Conservation (phyloP, 345 rosid species). For the Bruguiera parviflora region DNA sequence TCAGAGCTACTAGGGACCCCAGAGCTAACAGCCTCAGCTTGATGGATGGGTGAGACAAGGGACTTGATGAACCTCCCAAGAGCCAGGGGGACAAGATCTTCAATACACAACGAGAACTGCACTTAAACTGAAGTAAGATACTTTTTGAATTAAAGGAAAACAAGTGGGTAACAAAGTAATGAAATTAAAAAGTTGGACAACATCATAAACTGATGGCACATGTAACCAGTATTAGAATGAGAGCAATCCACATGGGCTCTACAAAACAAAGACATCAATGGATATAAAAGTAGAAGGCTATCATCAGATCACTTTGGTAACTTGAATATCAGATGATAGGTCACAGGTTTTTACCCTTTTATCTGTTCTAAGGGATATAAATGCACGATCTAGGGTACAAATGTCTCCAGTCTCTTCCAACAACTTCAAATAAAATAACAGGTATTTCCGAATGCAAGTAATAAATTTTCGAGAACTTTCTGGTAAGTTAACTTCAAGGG, state of each 20-base stretch:
- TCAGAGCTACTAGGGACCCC: slow-evolving; percentile 42
- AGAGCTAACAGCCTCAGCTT: slow-evolving; percentile 40
- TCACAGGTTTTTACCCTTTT: slow-evolving; percentile 64
- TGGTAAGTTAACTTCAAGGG: slow-evolving; percentile 85
- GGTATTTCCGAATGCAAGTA: slow-evolving; percentile 86
- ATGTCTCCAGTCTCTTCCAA: slow-evolving; percentile 87
- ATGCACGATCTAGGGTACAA: slow-evolving; percentile 81
- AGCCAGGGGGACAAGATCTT: slow-evolving; percentile 86
- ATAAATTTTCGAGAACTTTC: slow-evolving; percentile 97
- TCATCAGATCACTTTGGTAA: neutral
- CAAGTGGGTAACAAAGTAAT: neutral
- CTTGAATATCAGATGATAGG: slow-evolving; percentile 4
- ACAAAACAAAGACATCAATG: neutral
- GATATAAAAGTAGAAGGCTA: slow-evolving; percentile 9
- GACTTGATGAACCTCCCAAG: slow-evolving; percentile 81
- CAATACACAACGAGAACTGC: slow-evolving; percentile 88
- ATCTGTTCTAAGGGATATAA: slow-evolving; percentile 76
- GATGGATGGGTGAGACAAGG: slow-evolving; percentile 57
- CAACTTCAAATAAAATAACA: slow-evolving; percentile 78
- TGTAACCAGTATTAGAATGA: too few species aligned
- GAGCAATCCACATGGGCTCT: too few species aligned
- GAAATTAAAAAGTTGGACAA: neutral
- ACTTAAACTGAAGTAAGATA: slow-evolving; percentile 27
- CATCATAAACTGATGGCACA: neutral
- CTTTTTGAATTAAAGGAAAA: slow-evolving; percentile 9